Base-by-base conservation (phyloP, 495 filamentous ascomycete genomes). In the Articulospora tetracladia region DNA sequence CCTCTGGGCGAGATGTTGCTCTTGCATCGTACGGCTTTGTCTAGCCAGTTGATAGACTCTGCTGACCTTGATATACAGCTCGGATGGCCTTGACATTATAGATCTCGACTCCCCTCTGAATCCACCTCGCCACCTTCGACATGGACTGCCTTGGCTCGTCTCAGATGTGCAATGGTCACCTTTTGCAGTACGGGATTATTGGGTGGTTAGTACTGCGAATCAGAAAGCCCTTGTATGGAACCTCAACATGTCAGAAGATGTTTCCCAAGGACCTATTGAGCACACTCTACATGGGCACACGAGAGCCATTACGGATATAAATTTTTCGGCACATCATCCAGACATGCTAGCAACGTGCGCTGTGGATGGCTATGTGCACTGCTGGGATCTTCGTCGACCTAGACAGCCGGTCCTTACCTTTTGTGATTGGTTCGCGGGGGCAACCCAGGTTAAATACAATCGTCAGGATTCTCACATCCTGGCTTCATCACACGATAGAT, bases 121-220 rank as follows among this genome's bases (percentile, higher is more conserved):
- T 53, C 90, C 90, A 15, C 93, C 93, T 30, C 86, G 92, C 13
- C 86, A 93, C 67, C 84, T 98, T 25, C 86, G 87, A 61, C 90
- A 97, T 70, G 86, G 90, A 36, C 87, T 91, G 8, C 87, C 89
- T n/a, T 97, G 93, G 91, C 86, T 95, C 53, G 93, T 98, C 3
- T 91, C 93, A n/a, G 93, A 98, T 72, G 93, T 98, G 41, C 93
- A 98, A 73, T 98, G 93, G 93, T 96, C 91, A 4, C 93, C 93
- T 15, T 96, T 97, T 64, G 88, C 92, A 11, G 85, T 84, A 8
- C 83, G 93, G 48, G 88, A 96, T 66, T 91, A 89, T 64, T 97
- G 93, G 93, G 89, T 98, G 23, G 91, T 88, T 24, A 96, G 91
- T 47, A 96, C 93, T 2, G 91, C 90, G 26, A 97, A 97, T 67